Evolutionary conservation across 2,329 filamentous ascomycete species (phyloP).

Genomic region (Verticillium albo-atrum): DNA sequence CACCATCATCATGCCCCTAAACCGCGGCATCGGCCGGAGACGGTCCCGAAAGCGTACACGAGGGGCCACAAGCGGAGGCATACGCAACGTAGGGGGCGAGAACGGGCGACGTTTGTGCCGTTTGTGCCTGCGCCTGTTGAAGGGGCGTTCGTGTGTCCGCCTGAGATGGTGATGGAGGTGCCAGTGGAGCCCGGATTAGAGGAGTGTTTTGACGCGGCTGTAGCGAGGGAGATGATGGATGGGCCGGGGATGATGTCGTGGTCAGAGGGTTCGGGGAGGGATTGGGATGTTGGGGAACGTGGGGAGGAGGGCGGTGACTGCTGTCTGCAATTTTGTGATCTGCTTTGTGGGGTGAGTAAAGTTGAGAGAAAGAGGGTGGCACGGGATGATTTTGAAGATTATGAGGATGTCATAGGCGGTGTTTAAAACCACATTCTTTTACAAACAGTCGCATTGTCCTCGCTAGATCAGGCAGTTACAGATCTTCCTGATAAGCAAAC

Average conservation of each 20-base stretch:
- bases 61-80: background rate
- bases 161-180: background rate
- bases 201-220: background rate
- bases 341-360: background rate
- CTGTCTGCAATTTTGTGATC: slow-evolving; percentile 4
- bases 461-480: too few relatives aligned
- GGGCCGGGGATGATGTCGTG: background rate
- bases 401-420: background rate
- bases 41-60: background rate
- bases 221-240: background rate
- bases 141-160: background rate
- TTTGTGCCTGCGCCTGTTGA: background rate
- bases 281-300: background rate
- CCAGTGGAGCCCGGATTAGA: background rate
- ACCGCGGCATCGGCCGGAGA: background rate
- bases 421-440: background rate
- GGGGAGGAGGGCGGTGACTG: background rate
- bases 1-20: background rate
- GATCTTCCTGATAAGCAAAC: too few relatives aligned
- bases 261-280: background rate
- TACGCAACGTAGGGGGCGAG: background rate
- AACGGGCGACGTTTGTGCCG: background rate
- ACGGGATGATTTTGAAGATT: background rate
- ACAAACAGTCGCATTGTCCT: too few relatives aligned
- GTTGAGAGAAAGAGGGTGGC: background rate